Evolutionary conservation across 805 yeast species (phyloP), one percentile per base, ranked within the genome.

Genomic region (Jamesozyma piceae): DNA sequence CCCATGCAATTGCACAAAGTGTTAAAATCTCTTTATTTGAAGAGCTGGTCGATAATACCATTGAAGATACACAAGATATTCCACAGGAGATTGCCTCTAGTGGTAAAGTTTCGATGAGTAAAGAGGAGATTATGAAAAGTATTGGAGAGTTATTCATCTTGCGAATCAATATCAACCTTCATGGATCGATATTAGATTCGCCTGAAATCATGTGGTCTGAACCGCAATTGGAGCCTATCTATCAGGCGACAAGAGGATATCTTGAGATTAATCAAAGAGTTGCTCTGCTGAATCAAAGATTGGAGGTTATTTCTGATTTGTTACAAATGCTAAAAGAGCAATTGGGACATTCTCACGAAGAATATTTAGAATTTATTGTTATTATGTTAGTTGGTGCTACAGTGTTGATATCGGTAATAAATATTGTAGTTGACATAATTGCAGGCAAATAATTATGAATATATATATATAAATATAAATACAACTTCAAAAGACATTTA

Each of bases 131-230:
- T 43, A 92, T 92, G 97, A 92, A 88, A 66, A 82, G 92, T 45
- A 92, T 92, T 44, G 98, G 98, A 11, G 97, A 92, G 63, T 72
- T 92, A 48, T 92, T 92, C 62, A 92, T 92, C 46, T 67, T 92
- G 50, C 64, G 94, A 47, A 84, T 84, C 37, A 84, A 84, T 59
- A 84, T 84, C 47, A 84, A 84, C 54, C 66, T 84, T 42, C 92
- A 84, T 65, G 92, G 92, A 0, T 81, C 90, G 0, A 94, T 92
- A 22, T 69, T 92, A 47, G 98, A 92, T 61, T 85, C 95, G 1
- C 98, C 98, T 1, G 98, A 92, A 62, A 75, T 92, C 45, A 88
- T 92, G 96, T 92, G 98, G 98, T 79, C 97, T 0, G 97, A 92
- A 61, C 98, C 98, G 2, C 96, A 89, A 57, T 69, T 92, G 47